Percentiles rank a stretch among this genome's conserved stretches.
Conservation (phyloP, 2,329 filamentous ascomycete species). For the Chaetomiaceae sp. region DNA sequence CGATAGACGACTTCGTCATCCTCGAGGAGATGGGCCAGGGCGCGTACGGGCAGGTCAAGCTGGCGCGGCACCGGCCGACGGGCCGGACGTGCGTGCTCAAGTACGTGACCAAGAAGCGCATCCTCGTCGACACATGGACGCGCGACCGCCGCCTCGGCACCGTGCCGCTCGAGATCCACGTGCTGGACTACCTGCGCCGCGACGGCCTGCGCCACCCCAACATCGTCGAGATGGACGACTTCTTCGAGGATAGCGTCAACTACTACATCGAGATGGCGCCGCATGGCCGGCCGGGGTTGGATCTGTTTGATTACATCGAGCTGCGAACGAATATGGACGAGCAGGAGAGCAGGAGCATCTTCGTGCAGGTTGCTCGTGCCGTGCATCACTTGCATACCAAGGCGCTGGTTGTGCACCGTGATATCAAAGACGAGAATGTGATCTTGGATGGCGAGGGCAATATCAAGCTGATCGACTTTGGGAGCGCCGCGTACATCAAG, state of each 20-base stretch:
- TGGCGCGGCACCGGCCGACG: slow-evolving; percentile 76
- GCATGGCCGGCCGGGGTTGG: slow-evolving; percentile 93
- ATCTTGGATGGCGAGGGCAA: slow-evolving; percentile 90
- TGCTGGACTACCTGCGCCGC: slow-evolving; percentile 82
- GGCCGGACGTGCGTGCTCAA: slow-evolving; percentile 89
- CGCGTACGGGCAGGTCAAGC: slow-evolving; percentile 94
- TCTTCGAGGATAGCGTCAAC: slow-evolving; percentile 76
- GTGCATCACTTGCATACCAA: slow-evolving; percentile 87
- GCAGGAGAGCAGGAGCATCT: slow-evolving; percentile 87
- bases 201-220: slow-evolving; percentile 63
- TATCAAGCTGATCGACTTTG: slow-evolving; percentile 97
- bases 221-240: slow-evolving; percentile 67
- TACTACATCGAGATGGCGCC: slow-evolving; percentile 99
- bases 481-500: slow-evolving; percentile 96
- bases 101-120: slow-evolving; percentile 94
- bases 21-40: slow-evolving; percentile 98
- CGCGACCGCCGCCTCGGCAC: slow-evolving; percentile 87
- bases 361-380: slow-evolving; percentile 84
- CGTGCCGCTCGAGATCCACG: slow-evolving; percentile 93
- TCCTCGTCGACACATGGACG: slow-evolving; percentile 97
- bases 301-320: slow-evolving; percentile 98
- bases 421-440: slow-evolving; percentile 99
- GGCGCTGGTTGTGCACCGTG: slow-evolving; percentile 87
- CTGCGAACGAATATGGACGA: slow-evolving; percentile 95
- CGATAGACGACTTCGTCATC: slow-evolving; percentile 83